Base-by-base conservation (phyloP, 1,139 yeast species). In the Saccharomyces hybrid region DNA sequence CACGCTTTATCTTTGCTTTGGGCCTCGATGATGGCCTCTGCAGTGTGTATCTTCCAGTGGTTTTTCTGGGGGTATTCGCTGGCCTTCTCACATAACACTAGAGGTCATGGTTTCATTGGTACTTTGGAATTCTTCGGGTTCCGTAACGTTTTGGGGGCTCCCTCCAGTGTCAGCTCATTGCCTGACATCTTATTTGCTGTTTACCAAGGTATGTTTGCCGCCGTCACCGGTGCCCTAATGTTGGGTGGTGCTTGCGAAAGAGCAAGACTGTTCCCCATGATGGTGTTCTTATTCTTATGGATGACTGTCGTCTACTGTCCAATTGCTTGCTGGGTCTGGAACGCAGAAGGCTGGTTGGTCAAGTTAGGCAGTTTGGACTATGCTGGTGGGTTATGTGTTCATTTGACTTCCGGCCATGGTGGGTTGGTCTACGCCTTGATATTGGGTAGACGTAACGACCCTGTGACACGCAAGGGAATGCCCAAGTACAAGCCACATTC, bases 361-460 rank as follows among this genome's bases (percentile, higher is more conserved):
- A 75, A 74, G 51, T 78, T 91, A 56, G 98, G 98, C 60, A 84
- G 90, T 32, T 80, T 89, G 57, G 99, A 93, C 74, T 93, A 88
- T 70, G 98, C 98, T 42, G 99, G 99, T 66, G 97, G 98, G 68
- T 96, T 97, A 59, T 96, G 98, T 60, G 98, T 93, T 57, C 99
- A 93, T 75, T 89, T 88, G 75, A 78, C 89, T 64, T 88, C 96
- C 44, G 99, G 99, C 62, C 88, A 86, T 64, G 95, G 96, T 66
- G 98, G 97, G 47, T 78, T 93, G 60, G 95, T 96, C 55, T 91
- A 91, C 70, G 95, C 99, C 42, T 77, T 91, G 56, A 75, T 88
- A 61, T 80, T 93, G 67, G 99, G 99, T 73, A 88, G 86, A 77
- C 87, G 99, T 78, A 82, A 83, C 66, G 96, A 88, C 68, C 91